Conservation (phyloP, 495 filamentous ascomycete genomes). For the Aspergillus sparsus region DNA sequence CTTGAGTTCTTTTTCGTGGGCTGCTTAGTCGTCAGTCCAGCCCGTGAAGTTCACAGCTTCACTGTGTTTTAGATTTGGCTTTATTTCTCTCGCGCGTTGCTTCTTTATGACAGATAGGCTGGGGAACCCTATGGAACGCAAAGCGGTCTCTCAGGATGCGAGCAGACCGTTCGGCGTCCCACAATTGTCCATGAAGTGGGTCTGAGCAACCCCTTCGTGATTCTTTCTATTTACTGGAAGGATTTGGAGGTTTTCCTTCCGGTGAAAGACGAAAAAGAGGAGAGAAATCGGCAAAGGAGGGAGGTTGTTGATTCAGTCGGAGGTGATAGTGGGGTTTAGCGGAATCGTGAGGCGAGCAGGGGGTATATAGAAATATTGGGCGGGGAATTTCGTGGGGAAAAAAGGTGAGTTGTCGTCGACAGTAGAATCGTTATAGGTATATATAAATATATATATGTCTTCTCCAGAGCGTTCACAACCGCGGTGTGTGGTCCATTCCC, state of each 20-base stretch:
- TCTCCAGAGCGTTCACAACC: too few species aligned
- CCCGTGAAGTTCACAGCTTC: constrained; percentile 13
- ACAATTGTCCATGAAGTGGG: constrained; percentile 47
- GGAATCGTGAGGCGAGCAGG: background rate
- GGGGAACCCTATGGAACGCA: constrained; percentile 56
- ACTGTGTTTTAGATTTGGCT: too few species aligned
- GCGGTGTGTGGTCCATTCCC: background rate
- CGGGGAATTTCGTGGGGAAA: background rate
- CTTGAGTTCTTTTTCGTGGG: constrained; percentile 11
- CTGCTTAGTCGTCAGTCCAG: constrained; percentile 21
- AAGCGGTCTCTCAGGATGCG: constrained; percentile 52
- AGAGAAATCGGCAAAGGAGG: background rate
- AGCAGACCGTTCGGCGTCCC: constrained; percentile 56
- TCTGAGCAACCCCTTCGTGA: constrained; percentile 21
- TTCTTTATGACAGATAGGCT: constrained; percentile 31
- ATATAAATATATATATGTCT: background rate
- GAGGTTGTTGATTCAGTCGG: background rate
- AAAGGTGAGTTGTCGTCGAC: too few species aligned
- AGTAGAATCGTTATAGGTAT: background rate
- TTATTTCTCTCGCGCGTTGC: too few species aligned
- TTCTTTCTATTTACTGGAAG: background rate
- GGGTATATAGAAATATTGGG: background rate
- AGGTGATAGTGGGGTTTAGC: background rate
- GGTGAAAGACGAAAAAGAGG: constrained; percentile 12
- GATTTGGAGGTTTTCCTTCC: constrained; percentile 2